A percentile compares a stretch with the other conserved stretches of the same genome.
These are phyloP conservation scores for Plasmopara halstedii DNA, from an alignment of 352 stramenopile genomes.

Conservation along the genomic window DNA sequence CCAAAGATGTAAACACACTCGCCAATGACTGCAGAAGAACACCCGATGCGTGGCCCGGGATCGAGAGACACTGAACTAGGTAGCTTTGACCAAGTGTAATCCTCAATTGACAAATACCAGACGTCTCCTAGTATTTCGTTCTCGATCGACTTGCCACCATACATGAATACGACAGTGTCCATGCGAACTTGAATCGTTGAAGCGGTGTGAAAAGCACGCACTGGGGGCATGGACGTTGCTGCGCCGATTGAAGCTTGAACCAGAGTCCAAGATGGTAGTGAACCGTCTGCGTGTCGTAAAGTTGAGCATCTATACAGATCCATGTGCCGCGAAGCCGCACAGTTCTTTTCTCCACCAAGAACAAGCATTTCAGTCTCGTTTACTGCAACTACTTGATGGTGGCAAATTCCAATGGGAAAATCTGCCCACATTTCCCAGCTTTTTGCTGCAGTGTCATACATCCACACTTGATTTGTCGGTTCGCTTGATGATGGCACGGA, in stretches of 20 bases:
- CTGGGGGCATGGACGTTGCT: slow-evolving; percentile 47
- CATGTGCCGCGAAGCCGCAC: slow-evolving; percentile 70
- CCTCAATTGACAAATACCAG: slow-evolving; percentile 78
- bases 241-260: slow-evolving; percentile 61
- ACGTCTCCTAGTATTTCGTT: slow-evolving; percentile 66
- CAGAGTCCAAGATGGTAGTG: slow-evolving; percentile 64
- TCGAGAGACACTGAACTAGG: slow-evolving; percentile 69
- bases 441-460: slow-evolving; percentile 42
- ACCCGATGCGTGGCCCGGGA: slow-evolving; percentile 61
- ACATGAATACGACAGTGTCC: slow-evolving; percentile 78
- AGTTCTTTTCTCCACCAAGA: slow-evolving; percentile 70
- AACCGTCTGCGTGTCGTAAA: slow-evolving; percentile 45
- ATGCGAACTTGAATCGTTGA: slow-evolving; percentile 61
- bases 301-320: slow-evolving; percentile 78
- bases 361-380: slow-evolving; percentile 72
- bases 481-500: slow-evolving; percentile 7
- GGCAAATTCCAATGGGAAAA: slow-evolving; percentile 71
- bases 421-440: slow-evolving; percentile 72
- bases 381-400: slow-evolving; percentile 70
- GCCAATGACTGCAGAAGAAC: slow-evolving; percentile 59
- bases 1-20: slow-evolving; percentile 83
- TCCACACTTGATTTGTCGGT: slow-evolving; percentile 59
- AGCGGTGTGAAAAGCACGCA: slow-evolving; percentile 65
- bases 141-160: slow-evolving; percentile 66
- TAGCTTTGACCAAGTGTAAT: slow-evolving; percentile 73